Conservation (phyloP, 192 early-diverging fungal genomes). For the Entomortierella parvispora region DNA sequence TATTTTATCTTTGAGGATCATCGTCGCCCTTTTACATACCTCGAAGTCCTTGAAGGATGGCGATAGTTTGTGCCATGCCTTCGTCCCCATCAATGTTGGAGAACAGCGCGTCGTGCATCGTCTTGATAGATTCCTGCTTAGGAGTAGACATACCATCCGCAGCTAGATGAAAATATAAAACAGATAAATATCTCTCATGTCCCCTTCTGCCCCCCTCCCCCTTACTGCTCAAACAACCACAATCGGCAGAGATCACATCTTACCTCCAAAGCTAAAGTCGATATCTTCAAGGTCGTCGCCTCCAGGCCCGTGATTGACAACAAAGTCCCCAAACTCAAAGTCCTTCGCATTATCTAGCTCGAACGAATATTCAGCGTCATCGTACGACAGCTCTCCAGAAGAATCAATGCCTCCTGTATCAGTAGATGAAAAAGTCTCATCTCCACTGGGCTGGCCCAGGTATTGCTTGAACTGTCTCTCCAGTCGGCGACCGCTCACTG, state of each 20-base stretch:
- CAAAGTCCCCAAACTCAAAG: conserved; percentile 45
- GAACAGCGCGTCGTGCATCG: conserved; percentile 58
- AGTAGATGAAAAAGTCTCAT: conserved; percentile 5
- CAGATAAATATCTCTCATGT: too few species aligned
- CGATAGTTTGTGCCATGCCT: conserved; percentile 60
- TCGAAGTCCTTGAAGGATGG: conserved; percentile 58
- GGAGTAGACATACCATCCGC: conserved; percentile 17
- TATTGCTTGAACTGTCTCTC: conserved; percentile 30
- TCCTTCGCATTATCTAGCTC: conserved; percentile 22
- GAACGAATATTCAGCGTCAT: conserved; percentile 21
- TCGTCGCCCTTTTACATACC: conserved; percentile 32
- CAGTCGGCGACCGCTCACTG: conserved; percentile 6
- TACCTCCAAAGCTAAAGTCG: conserved; percentile 26
- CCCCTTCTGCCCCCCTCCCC: background rate
- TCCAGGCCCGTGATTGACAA: conserved; percentile 13
- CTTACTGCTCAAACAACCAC: background rate
- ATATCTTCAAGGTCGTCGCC: conserved; percentile 20
- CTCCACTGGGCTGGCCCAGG: conserved; percentile 7
- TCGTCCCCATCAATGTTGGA: conserved; percentile 62
- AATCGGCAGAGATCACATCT: background rate
- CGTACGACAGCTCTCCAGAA: conserved; percentile 19
- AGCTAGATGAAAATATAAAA: background rate
- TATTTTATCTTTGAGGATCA: background rate
- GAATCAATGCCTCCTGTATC: conserved; percentile 19
- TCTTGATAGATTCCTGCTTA: conserved; percentile 52